Evolutionary conservation across 345 rosid genomes (phyloP), one percentile per base, ranked within the genome.

Genomic region (Eutrema japonicum): DNA sequence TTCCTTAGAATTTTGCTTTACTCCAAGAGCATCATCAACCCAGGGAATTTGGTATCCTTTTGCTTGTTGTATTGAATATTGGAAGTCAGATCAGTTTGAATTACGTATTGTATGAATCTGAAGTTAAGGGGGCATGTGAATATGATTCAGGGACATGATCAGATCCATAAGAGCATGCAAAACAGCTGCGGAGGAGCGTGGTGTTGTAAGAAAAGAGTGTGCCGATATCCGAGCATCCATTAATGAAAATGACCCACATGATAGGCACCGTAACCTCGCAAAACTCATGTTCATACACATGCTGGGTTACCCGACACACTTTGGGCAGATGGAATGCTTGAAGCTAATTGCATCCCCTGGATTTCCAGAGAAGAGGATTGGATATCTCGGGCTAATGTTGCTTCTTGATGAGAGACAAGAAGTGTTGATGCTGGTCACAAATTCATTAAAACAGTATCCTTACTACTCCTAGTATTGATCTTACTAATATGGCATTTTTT

Each of bases 381-480:
- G 99, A 10, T 96, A 96, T 79, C 98, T 96, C 64, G 98, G 97
- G 50, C 85, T 96, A 26, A 96, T 96, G 99, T 79, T 96, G 83
- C 92, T 96, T 81, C 99, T 95, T 70, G 99, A 95, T 75, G 99
- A 95, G 83, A 90, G 99, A 82, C 99, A 95, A 79, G 99, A 95
- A 87, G 99, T 95, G 68, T 78, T 95, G 50, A 95, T 95, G 99
- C 79, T 95, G 81, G 99, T 95, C 84, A 95, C 99, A 10, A 95
- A 95, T 86, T 96, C 99, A 14, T 82, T 96, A 70, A 92, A 96
- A 80, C 99, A 96, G 99, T 96, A 96, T 96, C 99, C 98, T 71
- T 41, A 67, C 50, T 40, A 10, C 8, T 36, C 8, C 68, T 60
- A 30, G 40, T 62, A 37, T 63, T 65, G 30, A 49, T 59, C 33